phyloP scores from a whole-genome alignment of 2,329 filamentous ascomycete genomes.

The Colletotrichum sp. region DNA sequence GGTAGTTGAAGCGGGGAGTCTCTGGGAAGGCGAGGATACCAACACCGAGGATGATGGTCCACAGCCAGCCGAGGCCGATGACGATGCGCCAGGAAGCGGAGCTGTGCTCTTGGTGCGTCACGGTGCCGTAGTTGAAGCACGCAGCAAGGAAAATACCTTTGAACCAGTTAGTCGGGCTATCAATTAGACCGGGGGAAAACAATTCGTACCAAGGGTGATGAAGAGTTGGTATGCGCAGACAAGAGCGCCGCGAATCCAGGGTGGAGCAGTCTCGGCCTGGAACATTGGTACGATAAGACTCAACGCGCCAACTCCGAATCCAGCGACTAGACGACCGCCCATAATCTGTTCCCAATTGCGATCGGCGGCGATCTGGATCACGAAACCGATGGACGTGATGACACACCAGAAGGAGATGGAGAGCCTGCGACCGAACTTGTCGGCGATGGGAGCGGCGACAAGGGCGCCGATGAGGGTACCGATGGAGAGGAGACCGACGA shows the following conservation, averaged over 20 bases:
- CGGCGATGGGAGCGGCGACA: conserved; percentile 66
- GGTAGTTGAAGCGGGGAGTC: conserved; percentile 57
- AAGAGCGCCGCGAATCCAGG: conserved; percentile 69
- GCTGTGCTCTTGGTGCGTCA: conserved; percentile 44
- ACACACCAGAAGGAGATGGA: conserved; percentile 68
- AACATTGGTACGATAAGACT: conserved; percentile 75
- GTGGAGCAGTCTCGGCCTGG: conserved; percentile 72
- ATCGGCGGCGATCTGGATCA: conserved; percentile 67
- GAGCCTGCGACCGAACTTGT: conserved; percentile 65
- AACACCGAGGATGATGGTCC: conserved; percentile 51
- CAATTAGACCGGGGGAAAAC: conserved; percentile 53
- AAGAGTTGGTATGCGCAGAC: conserved; percentile 74
- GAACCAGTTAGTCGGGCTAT: neutral
- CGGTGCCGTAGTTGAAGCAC: conserved; percentile 64
- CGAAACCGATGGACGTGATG: conserved; percentile 67
- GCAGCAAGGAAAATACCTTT: neutral
- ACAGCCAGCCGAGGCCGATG: conserved; percentile 57
- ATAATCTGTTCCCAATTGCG: conserved; percentile 69
- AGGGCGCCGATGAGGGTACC: conserved; percentile 67
- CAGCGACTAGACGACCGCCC: conserved; percentile 68
- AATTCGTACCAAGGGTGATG: conserved; percentile 72
- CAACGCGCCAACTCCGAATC: conserved; percentile 70
- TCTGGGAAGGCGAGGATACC: conserved; percentile 58
- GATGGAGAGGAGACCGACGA: conserved; percentile 63
- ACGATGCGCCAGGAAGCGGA: conserved; percentile 67